Evolutionary conservation across 257 asterid species (phyloP).

Genomic region (Solanum okadae): DNA sequence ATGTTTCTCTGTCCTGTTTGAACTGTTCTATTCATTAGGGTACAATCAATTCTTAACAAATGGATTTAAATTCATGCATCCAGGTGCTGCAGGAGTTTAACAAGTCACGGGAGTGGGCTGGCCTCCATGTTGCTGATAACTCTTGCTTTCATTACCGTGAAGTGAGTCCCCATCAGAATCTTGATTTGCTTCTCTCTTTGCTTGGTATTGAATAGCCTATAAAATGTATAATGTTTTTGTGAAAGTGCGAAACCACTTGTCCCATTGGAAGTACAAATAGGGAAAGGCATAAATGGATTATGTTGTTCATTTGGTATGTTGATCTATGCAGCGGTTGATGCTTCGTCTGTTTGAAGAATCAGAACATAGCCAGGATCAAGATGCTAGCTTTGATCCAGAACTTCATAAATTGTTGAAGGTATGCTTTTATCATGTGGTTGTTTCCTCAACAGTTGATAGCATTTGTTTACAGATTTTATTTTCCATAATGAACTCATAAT

Average conservation of each 20-base stretch:
- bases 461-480: neutral
- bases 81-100: constrained; percentile 63
- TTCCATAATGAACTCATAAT: neutral
- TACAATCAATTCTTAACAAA: neutral
- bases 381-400: constrained; percentile 28
- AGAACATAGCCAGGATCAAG: constrained; percentile 10
- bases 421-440: neutral
- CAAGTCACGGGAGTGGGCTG: constrained; percentile 70
- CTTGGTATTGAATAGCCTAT: neutral
- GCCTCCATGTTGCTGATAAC: constrained; percentile 84
- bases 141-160: constrained; percentile 94
- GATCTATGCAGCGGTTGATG: constrained; percentile 46
- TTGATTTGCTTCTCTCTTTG: neutral
- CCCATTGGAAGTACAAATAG: neutral
- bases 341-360: constrained; percentile 45
- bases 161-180: constrained; percentile 27
- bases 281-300: neutral
- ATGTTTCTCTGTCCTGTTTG: neutral
- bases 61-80: neutral
- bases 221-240: neutral
- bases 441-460: neutral
- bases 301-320: neutral
- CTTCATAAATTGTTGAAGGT: constrained; percentile 64
- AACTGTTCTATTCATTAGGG: neutral
- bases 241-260: neutral